Evolutionary conservation across 2,329 filamentous ascomycete species (phyloP).

Genomic region (Colletotrichum magnum): DNA sequence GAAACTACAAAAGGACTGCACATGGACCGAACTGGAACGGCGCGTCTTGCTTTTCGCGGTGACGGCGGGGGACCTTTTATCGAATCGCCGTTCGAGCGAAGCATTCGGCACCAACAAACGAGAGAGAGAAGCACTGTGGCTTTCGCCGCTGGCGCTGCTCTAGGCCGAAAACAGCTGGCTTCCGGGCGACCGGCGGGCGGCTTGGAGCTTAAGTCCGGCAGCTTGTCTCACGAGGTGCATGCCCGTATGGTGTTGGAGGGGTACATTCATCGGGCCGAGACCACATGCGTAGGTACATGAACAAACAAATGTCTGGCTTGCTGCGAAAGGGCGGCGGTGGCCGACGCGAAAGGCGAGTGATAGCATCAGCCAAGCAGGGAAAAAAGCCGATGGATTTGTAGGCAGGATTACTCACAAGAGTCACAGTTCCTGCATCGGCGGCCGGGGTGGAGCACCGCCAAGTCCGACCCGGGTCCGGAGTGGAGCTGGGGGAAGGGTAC

Average conservation of each 20-base stretch:
- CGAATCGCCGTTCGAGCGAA: too few species aligned
- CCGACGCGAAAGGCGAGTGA: not conserved
- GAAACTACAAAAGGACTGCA: too few species aligned
- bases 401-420: conserved; percentile 30
- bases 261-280: too few species aligned
- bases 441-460: conserved; percentile 23
- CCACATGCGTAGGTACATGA: too few species aligned
- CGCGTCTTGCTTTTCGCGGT: too few species aligned
- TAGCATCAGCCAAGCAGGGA: not conserved
- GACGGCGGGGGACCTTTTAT: too few species aligned
- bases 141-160: not conserved
- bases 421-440: conserved; percentile 37
- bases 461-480: conserved; percentile 32
- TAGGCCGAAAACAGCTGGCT: conserved; percentile 6
- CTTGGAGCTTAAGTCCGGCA: conserved; percentile 15
- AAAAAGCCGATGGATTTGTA: not conserved
- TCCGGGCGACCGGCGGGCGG: conserved; percentile 10
- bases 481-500: conserved; percentile 14
- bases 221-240: conserved; percentile 8
- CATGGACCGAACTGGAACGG: too few species aligned
- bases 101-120: too few species aligned
- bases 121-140: not conserved
- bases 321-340: not conserved
- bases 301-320: too few species aligned
- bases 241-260: too few species aligned